Conservation (phyloP, 495 filamentous ascomycete genomes). For the Trichoderma reesei region DNA sequence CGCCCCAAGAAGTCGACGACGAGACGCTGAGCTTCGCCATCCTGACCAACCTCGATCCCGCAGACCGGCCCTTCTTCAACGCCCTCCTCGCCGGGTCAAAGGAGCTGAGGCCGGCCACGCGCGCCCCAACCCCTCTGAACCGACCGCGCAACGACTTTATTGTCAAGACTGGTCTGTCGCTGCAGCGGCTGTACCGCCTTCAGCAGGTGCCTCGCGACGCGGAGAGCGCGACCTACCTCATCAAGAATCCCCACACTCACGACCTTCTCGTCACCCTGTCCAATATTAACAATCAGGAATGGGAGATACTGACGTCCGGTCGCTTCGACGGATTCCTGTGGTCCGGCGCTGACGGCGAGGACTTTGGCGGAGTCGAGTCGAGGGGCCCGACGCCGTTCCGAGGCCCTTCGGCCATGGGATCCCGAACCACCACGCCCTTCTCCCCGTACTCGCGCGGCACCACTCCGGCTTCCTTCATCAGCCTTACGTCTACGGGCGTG, state of each 20-base stretch:
- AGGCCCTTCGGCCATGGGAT: slow-evolving; percentile 22
- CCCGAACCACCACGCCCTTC: slow-evolving; percentile 28
- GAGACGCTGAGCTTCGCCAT: slow-evolving; percentile 90
- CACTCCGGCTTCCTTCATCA: slow-evolving; percentile 36
- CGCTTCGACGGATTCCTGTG: slow-evolving; percentile 96
- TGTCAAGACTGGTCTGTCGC: slow-evolving; percentile 57
- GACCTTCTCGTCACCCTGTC: slow-evolving; percentile 80
- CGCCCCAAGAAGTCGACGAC: slow-evolving; percentile 80
- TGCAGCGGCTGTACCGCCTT: slow-evolving; percentile 80
- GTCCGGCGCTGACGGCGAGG: slow-evolving; percentile 70
- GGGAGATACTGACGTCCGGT: slow-evolving; percentile 93
- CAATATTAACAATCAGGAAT: slow-evolving; percentile 76
- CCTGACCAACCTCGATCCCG: slow-evolving; percentile 68
- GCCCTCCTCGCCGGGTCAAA: slow-evolving; percentile 63
- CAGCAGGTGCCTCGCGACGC: slow-evolving; percentile 62
- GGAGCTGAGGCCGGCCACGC: slow-evolving; percentile 41
- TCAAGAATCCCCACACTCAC: slow-evolving; percentile 73
- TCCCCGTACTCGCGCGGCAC: slow-evolving; percentile 25
- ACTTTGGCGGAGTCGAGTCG: slow-evolving; percentile 32
- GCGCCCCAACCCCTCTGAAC: slow-evolving; percentile 42
- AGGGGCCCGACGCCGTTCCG: slow-evolving; percentile 42
- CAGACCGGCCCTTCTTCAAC: slow-evolving; percentile 69
- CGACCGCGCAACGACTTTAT: slow-evolving; percentile 58
- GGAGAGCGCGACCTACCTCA: slow-evolving; percentile 78
- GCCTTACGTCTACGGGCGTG: slow-evolving; percentile 27